A percentile compares a stretch with the other conserved stretches of the same genome.
These are phyloP conservation scores for Mrakia gelida DNA, from an alignment of 768 basidiomycete species.

Conservation along the genomic window DNA sequence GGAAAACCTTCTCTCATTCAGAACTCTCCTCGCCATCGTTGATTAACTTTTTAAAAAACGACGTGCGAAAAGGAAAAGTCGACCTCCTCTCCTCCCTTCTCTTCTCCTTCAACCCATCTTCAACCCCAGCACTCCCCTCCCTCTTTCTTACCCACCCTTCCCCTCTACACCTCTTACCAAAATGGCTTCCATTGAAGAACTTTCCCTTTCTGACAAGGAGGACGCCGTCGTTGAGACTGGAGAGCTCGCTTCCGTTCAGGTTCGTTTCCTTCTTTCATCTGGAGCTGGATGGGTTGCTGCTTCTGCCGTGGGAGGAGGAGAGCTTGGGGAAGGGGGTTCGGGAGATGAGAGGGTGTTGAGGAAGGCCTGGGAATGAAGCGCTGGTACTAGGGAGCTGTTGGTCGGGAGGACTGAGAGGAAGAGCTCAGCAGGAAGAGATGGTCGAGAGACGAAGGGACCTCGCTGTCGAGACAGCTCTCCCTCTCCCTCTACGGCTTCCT, in stretches of 20 bases:
- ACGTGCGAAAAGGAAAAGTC: no score
- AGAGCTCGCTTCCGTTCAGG: conserved; percentile 22
- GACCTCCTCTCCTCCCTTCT: neutral
- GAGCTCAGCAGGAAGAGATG: conserved; percentile 6
- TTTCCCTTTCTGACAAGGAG: conserved; percentile 30
- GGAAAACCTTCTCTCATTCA: neutral
- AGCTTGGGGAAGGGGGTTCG: no score
- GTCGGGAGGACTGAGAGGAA: neutral
- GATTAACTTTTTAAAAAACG: no score
- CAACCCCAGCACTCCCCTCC: neutral
- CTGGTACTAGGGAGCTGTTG: no score
- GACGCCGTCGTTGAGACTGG: conserved; percentile 18
- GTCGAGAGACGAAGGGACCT: no score
- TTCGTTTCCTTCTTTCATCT: neutral
- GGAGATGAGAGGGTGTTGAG: neutral
- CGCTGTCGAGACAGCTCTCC: no score
- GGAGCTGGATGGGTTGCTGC: neutral
- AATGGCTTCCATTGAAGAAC: conserved; percentile 32
- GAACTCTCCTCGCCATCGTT: neutral
- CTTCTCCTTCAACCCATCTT: neutral
- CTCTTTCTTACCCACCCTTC: neutral
- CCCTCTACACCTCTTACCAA: neutral
- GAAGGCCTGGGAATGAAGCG: neutral
- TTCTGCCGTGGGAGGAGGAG: neutral
- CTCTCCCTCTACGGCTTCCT: no score